Conservation (phyloP, 2,329 filamentous ascomycete species). For the Hortaea werneckii region DNA sequence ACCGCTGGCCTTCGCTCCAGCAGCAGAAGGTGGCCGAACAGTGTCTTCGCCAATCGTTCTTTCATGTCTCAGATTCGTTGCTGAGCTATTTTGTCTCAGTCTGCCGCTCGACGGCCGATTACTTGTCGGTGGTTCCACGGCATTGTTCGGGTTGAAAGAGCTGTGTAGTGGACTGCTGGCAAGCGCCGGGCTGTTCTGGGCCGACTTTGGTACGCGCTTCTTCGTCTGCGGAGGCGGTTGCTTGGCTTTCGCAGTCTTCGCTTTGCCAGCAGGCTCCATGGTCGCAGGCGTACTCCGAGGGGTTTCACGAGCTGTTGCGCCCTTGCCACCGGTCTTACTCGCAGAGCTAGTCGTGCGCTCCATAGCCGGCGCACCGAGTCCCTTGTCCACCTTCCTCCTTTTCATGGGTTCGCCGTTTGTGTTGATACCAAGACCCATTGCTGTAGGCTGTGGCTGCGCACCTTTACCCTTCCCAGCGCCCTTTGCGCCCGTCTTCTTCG, state of each 20-base stretch:
- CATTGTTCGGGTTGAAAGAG: constrained; percentile 49
- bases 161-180: constrained; percentile 41
- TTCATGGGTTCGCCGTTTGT: constrained; percentile 54
- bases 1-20: constrained; percentile 10
- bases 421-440: constrained; percentile 49
- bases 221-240: constrained; percentile 59
- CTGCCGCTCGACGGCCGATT: constrained; percentile 58
- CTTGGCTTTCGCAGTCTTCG: constrained; percentile 45
- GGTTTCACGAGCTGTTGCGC: constrained; percentile 38
- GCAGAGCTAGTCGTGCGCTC: constrained; percentile 56
- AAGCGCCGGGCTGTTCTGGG: constrained; percentile 31
- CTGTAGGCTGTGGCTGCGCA: constrained; percentile 29
- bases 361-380: constrained; percentile 38
- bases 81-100: constrained; percentile 64
- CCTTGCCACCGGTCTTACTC: constrained; percentile 22
- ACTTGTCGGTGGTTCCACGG: constrained; percentile 56
- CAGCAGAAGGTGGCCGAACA: constrained; percentile 13
- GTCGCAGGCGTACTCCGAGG: constrained; percentile 58
- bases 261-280: constrained; percentile 34
- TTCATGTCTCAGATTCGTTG: constrained; percentile 28
- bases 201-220: constrained; percentile 56
- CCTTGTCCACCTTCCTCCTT: constrained; percentile 71
- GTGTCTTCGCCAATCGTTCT: constrained; percentile 26
- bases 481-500: constrained; percentile 53
- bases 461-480: constrained; percentile 52